A percentile compares a stretch with the other conserved stretches of the same genome.
phyloP scores from a whole-genome alignment of 1,139 yeast genomes.

The Hanseniaspora sp. region DNA sequence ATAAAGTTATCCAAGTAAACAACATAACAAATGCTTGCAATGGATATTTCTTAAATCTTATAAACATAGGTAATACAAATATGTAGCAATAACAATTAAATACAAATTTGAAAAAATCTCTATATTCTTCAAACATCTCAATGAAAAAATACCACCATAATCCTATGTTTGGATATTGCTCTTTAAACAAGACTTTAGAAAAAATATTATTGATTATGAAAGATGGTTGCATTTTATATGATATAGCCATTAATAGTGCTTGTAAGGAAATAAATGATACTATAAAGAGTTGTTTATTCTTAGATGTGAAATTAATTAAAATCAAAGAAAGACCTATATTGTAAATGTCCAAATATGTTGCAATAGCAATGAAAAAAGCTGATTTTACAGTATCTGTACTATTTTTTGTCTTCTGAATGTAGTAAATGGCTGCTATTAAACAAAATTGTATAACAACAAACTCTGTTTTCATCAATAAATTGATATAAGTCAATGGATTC shows the following conservation, averaged over 20 bases:
- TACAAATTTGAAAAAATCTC: slow-evolving; percentile 69
- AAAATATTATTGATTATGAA: slow-evolving; percentile 57
- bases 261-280: slow-evolving; percentile 22
- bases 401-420: slow-evolving; percentile 35
- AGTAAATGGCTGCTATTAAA: slow-evolving; percentile 40
- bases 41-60: slow-evolving; percentile 53
- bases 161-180: slow-evolving; percentile 60
- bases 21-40: slow-evolving; percentile 56
- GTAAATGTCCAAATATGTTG: slow-evolving; percentile 3
- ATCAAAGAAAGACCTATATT: slow-evolving; percentile 15
- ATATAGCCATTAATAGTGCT: slow-evolving; percentile 35
- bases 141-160: slow-evolving; percentile 98
- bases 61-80: slow-evolving; percentile 61
- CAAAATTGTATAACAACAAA: slow-evolving; percentile 48
- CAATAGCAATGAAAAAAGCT: background rate
- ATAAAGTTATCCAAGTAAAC: slow-evolving; percentile 55
- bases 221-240: slow-evolving; percentile 36
- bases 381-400: slow-evolving; percentile 15
- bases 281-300: slow-evolving; percentile 13
- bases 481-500: slow-evolving; percentile 66
- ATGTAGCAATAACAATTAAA: slow-evolving; percentile 67
- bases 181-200: slow-evolving; percentile 48
- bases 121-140: slow-evolving; percentile 85
- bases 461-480: slow-evolving; percentile 63
- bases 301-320: slow-evolving; percentile 7